Base-by-base conservation (phyloP, 768 basidiomycete genomes). In the Leccinum sublutescens region DNA sequence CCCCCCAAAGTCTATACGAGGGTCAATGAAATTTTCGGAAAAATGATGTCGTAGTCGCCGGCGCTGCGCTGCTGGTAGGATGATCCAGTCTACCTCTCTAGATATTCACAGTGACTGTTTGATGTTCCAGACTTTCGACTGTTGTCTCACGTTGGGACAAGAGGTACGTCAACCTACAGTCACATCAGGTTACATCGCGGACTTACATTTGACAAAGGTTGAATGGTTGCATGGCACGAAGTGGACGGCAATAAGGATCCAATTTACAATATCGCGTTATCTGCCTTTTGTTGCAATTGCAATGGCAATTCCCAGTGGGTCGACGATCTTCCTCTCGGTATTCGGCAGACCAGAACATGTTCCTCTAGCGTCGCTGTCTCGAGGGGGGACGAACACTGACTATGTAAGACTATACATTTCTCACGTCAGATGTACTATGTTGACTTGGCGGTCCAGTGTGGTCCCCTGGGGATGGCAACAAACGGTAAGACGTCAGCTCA, bases 221-320 rank as follows among this genome's bases (percentile, higher is more conserved):
- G 50, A 57, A 33, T 68, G 61, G 66, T 12, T 70, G 27, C 58
- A 57, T 38, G 50, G 61, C 36, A 59, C 61, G 17, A 58, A 19
- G 43, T 69, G 66, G 68, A 61, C 61, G 19, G 45, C 54, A 3
- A 50, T 50, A 55, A 56, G 68, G 56, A 52, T 70, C 5, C 61
- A 62, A 19, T 69, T 70, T 54, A 15, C 54, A 15, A 21, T 50
- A n/a, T 63, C 47, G 33, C 68, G 68, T 19, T 70, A 69, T 60
- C 47, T 69, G 4, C 68, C 68, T 8, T 62, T 70, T 6, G 34
- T 60, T 27, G 60, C 55, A 11, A 50, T 68, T 7, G 50, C 50
- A 6, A 48, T 70, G 59, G 61, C 58, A 11, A 55, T 66, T 49
- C 38, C 58, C 7, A 56, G 65, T 66, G 31, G 10, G 61, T 45